Base-by-base conservation (phyloP, 371 early-diverging fungal genomes). In the Rhizoclosmatium hyalinum region DNA sequence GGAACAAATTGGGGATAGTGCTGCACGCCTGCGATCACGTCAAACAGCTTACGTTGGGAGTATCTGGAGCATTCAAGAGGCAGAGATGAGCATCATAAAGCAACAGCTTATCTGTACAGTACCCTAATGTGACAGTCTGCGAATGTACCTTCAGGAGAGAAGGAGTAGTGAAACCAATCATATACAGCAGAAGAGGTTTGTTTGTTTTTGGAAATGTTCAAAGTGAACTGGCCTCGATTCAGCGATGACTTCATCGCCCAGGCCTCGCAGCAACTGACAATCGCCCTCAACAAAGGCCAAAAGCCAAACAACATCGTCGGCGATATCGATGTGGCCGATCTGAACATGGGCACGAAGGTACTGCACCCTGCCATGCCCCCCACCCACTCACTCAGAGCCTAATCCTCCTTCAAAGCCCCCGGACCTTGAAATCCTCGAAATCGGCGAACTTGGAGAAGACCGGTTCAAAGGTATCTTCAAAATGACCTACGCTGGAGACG, bases 391-490 rank as follows among this genome's bases (percentile, higher is more conserved):
- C 32, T 39, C n/a, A 19, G 53, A 1, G 19, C 53, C 42, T 46
- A 24, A 63, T 56, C 2, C 57, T 45, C 56, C 32, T 53, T 50
- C 24, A 3, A 82, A 94, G 92, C 93, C 99, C 24, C 99, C 99
- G 14, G 96, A 96, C 58, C 88, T 99, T 42, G 98, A 98, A 78
- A 95, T 99, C 74, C 83, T 99, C n/a, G 99, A 99, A 77, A 95
- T 99, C 75, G 94, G 96, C 47, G 99, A 99, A 71, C 87, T 99
- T 41, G 89, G 91, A 3, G 91, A 89, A 62, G 96, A 97, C 77
- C 91, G 94, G 72, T 97, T 97, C 84, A 90, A 95, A 62, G 98
- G 97, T 19, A 96, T 98, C 73, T 97, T 98, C 84, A 94, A 94
- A 74, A 86, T 99, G 76, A 91, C 88, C 39, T 99, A 99, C 82